These are phyloP conservation scores for Phaffia rhodozyma DNA, from an alignment of 1,284 basidiomycete genomes.

Conservation along the genomic window DNA sequence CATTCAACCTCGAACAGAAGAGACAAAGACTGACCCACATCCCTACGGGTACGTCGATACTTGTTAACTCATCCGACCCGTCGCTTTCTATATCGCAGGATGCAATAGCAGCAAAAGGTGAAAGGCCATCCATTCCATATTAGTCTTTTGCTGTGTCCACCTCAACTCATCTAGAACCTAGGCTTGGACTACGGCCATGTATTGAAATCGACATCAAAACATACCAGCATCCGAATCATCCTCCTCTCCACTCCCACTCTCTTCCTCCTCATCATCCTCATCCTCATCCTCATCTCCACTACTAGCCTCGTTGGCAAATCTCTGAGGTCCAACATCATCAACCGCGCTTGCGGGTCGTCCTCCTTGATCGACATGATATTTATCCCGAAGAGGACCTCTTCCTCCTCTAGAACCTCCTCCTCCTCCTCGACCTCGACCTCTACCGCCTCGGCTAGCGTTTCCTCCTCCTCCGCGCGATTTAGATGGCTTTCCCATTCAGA, in stretches of 20 bases:
- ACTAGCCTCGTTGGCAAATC: neutral
- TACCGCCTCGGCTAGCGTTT: too few species aligned
- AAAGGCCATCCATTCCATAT: too few species aligned
- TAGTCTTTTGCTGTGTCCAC: neutral
- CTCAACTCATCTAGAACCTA: neutral
- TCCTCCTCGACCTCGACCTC: neutral
- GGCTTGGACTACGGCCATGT: too few species aligned
- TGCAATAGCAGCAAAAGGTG: too few species aligned
- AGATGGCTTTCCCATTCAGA: too few species aligned
- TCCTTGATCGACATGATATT: neutral
- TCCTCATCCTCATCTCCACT: neutral
- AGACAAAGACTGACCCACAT: conserved; percentile 14
- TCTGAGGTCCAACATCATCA: neutral
- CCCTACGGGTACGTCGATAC: conserved; percentile 14
- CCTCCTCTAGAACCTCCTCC: neutral
- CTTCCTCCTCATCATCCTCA: neutral
- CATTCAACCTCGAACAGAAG: too few species aligned
- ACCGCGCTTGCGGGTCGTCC: neutral
- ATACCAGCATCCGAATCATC: neutral
- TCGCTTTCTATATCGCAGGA: neutral
- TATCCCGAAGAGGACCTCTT: neutral
- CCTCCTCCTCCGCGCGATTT: too few species aligned
- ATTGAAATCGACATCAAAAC: neutral
- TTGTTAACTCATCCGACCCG: conserved; percentile 6
- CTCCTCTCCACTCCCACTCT: neutral